Percentiles rank a stretch among this genome's conserved stretches.
Conservation (phyloP, 1,284 basidiomycete species). For the Athelia psychrophila region DNA sequence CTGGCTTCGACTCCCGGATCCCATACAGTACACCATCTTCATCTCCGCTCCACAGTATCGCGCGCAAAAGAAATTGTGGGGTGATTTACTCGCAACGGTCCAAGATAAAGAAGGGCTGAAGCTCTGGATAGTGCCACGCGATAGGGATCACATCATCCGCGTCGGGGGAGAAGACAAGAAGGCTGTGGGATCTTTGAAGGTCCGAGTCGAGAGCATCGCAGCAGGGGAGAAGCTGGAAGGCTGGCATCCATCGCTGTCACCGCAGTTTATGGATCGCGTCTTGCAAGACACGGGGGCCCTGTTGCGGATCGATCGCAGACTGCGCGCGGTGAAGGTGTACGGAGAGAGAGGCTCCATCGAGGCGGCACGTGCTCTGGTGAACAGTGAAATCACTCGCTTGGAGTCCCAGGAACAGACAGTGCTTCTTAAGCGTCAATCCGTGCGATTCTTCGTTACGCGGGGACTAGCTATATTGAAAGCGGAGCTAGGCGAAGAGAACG, state of each 20-base stretch:
- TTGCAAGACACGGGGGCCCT: background rate
- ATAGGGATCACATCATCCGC: slow-evolving; percentile 78
- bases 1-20: slow-evolving; percentile 38
- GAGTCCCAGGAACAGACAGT: background rate
- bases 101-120: slow-evolving; percentile 21
- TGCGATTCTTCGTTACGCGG: background rate
- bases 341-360: background rate
- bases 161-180: slow-evolving; percentile 40
- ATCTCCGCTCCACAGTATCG: slow-evolving; percentile 46
- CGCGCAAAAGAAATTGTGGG: slow-evolving; percentile 48
- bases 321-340: background rate
- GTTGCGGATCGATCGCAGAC: background rate
- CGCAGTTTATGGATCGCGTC: background rate
- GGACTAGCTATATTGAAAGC: background rate
- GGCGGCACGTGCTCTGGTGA: background rate
- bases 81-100: slow-evolving; percentile 31
- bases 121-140: slow-evolving; percentile 16
- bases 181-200: background rate
- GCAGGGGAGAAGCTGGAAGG: background rate
- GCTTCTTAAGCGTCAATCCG: background rate
- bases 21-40: slow-evolving; percentile 42
- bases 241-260: background rate
- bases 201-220: background rate
- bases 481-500: background rate
- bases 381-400: background rate